Conservation (phyloP, 164 flowering plant species). For the Tetrastigma voinierianum region DNA sequence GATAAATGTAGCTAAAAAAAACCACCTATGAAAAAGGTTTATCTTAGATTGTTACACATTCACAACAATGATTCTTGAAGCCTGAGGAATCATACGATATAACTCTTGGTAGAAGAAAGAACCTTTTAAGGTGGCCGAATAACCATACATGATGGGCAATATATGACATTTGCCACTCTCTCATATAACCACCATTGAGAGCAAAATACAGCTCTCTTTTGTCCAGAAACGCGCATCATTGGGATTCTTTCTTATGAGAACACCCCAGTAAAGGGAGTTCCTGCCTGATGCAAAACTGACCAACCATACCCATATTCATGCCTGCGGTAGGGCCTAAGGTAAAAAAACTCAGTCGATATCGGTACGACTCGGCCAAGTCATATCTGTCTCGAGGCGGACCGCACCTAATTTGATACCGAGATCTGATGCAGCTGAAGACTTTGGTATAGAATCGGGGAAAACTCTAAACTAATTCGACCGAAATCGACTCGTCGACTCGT, state of each 20-base stretch:
- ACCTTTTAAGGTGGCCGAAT: background rate
- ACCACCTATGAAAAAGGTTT: constrained; percentile 13
- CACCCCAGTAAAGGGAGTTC: too few relatives aligned
- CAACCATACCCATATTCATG: constrained; percentile 31
- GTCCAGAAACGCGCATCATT: too few relatives aligned
- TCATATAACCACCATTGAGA: background rate
- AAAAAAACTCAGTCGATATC: too few relatives aligned
- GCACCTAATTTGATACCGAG: too few relatives aligned
- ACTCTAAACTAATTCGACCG: too few relatives aligned
- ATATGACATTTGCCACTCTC: background rate
- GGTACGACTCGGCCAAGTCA: too few relatives aligned
- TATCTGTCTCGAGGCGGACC: too few relatives aligned
- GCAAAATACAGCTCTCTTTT: background rate
- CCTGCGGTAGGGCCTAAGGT: constrained; percentile 13
- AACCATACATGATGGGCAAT: background rate
- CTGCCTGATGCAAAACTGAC: constrained; percentile 8
- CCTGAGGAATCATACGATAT: background rate
- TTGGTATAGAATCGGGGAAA: too few relatives aligned
- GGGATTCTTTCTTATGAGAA: background rate
- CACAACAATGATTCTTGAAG: constrained; percentile 8
- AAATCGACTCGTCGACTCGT: too few relatives aligned
- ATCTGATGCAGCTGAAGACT: too few relatives aligned
- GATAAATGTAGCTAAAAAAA: background rate
- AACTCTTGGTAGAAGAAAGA: background rate
- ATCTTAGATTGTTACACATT: constrained; percentile 1